Base-by-base conservation (phyloP, 208 protist genomes). In the Acanthamoeba castellanii region DNA sequence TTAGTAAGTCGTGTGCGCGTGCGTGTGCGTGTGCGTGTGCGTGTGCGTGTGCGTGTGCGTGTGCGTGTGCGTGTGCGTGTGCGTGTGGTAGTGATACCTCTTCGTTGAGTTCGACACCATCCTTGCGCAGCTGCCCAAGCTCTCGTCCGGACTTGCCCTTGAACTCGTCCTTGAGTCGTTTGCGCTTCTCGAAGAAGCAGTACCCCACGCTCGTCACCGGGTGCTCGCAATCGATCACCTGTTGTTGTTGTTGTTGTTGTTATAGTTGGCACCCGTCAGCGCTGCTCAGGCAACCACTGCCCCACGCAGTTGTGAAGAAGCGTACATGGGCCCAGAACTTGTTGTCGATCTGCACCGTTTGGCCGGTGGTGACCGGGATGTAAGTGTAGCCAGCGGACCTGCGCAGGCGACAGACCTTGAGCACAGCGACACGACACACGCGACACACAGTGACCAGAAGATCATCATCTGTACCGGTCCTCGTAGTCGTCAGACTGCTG, bases 111-210 rank as follows among this genome's bases (percentile, higher is more conserved):
- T 81, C 72, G 34, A 81, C 37, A 9, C 72, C 81, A 3, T 88
- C 50, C 34, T 88, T 88, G 22, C 81, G 81, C 81, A 88, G 34
- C n/a, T 66, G 81, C 20, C 81, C 81, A 0, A 88, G 81, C 30
- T 88, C 81, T n/a, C 81, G 42, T 5, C 81, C 81, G 42, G 20
- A 59, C 81, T 88, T 88, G 52, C 52, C 81, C 42, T 55, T 64
- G 52, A 34, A 88, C 81, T 88, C 81, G 37, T 64, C 81, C 81
- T 88, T 88, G 47, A 88, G 50, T 20, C 52, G 22, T 27, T 88
- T 55, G 7, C 81, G 42, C 50, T 34, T 64, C 50, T 88, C 81
- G 81, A 55, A 66, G 81, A 88, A 88, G 50, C 81, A 88, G n/a
- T 88, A 88, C 16, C 81, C 81, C 42, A 88, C 50, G 52, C 50